phyloP scores from a whole-genome alignment of 2,329 filamentous ascomycete genomes.

The Plenodomus tracheiphilus region DNA sequence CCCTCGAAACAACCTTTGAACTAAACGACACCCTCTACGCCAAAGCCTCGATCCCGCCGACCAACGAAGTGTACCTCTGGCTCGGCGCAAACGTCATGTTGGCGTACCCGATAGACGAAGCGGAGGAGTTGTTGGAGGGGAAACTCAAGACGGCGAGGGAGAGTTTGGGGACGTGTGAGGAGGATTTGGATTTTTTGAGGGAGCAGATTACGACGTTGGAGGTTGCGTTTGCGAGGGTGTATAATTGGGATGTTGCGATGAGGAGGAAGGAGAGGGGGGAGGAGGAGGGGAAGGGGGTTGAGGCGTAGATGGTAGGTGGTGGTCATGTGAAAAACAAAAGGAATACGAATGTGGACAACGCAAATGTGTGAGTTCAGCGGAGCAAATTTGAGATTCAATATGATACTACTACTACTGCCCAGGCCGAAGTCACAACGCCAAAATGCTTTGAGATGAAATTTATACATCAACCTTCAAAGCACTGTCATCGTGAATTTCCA shows the following conservation, averaged over 20 bases:
- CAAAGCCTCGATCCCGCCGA: slow-evolving; percentile 78
- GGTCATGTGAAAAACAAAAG: too few relatives aligned
- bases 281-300: too few relatives aligned
- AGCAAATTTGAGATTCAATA: too few relatives aligned
- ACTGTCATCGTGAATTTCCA: too few relatives aligned
- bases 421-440: too few relatives aligned
- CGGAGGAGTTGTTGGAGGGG: slow-evolving; percentile 73
- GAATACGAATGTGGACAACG: too few relatives aligned
- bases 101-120: slow-evolving; percentile 87
- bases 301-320: background rate
- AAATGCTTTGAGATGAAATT: too few relatives aligned
- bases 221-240: slow-evolving; percentile 94
- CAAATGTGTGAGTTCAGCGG: too few relatives aligned
- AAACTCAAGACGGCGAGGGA: slow-evolving; percentile 80
- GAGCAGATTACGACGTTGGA: slow-evolving; percentile 99
- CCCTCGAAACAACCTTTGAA: slow-evolving; percentile 89
- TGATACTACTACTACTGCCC: too few relatives aligned
- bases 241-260: slow-evolving; percentile 98
- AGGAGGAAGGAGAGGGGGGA: slow-evolving; percentile 84
- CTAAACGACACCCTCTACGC: slow-evolving; percentile 95
- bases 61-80: slow-evolving; percentile 95
- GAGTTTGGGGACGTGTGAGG: slow-evolving; percentile 85
- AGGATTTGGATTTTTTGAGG: slow-evolving; percentile 91
- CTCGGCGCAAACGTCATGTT: slow-evolving; percentile 99
- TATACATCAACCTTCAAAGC: too few relatives aligned